Evolutionary conservation across 345 rosid species (phyloP), one percentile per base, ranked within the genome.

Genomic region (Psidium friedrichsthalianum): DNA sequence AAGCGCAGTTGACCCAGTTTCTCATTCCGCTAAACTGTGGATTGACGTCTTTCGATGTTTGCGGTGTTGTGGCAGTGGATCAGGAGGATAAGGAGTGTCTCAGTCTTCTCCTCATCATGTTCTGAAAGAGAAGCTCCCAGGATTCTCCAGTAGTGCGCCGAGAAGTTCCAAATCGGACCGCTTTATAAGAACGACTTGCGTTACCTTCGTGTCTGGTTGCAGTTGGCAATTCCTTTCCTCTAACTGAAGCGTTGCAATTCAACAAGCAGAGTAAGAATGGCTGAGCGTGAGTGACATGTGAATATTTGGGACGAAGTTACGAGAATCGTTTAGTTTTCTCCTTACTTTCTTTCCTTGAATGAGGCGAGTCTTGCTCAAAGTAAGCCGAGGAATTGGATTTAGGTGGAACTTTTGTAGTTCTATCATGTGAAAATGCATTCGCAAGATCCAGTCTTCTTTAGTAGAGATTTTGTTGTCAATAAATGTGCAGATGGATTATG

Each of bases 201-300:
- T 5, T 97, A 95, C 87, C 86, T 97, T 85, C 98, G 97, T 82
- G 94, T 97, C 84, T 97, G 99, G 99, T 88, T 95, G 84, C 94
- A 94, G 88, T 92, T 97, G 97, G 98, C 95, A 53, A 52, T 56
- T 80, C 85, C 25, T 74, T 57, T 83, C n/a, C 22, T 51, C 82
- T 56, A 16, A 52, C 78, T 54, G 56, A 57, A 80, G 25, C 27
- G 42, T n/a, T 21, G 27, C 14, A 40, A 61, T 61, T 42, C 83
- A 88, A 6, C 83, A 84, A 36, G 47, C 32, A 36, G 61, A 57
- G 18, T 21, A 56, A 42, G 13, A 24, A 13, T 56, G 74, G 74
- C 84, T 27, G 44, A 53, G 69, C 29, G 40, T 14, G 54, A 49
- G n/a, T 49, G 44, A 69, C 81, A 21, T 52, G 49, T 24, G 29